These are phyloP conservation scores for Aspergillus bertholletiae DNA, from an alignment of 495 filamentous ascomycete genomes.

Conservation along the genomic window DNA sequence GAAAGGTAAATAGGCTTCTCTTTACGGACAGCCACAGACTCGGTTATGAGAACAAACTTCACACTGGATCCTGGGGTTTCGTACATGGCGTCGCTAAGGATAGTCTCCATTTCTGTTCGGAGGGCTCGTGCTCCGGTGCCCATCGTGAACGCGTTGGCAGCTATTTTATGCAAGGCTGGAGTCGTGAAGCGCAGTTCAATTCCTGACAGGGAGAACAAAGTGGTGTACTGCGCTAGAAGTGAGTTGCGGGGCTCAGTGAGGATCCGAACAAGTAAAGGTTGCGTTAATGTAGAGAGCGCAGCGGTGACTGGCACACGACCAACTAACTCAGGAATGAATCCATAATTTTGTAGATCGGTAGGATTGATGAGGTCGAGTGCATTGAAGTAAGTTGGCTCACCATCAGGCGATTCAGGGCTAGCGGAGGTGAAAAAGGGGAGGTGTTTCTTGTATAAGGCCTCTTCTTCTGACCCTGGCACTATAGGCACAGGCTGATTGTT, in stretches of 20 bases:
- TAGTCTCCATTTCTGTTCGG: constrained; percentile 82
- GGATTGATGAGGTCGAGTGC: constrained; percentile 78
- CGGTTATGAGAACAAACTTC: constrained; percentile 73
- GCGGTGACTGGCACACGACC: constrained; percentile 87
- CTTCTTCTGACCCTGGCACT: constrained; percentile 51
- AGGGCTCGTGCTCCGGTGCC: constrained; percentile 86
- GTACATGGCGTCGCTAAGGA: constrained; percentile 88
- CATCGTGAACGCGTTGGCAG: constrained; percentile 66
- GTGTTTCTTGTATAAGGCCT: constrained; percentile 61
- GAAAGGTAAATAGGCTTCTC: constrained; percentile 60
- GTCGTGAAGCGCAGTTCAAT: constrained; percentile 83
- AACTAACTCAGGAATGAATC: constrained; percentile 92
- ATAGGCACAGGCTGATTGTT: constrained; percentile 44
- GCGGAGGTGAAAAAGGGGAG: constrained; percentile 60
- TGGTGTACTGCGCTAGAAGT: constrained; percentile 78
- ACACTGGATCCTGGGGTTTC: constrained; percentile 73
- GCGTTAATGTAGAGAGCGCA: constrained; percentile 76
- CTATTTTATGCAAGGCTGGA: constrained; percentile 72
- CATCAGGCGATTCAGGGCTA: constrained; percentile 24
- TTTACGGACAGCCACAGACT: constrained; percentile 62
- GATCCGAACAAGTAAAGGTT: constrained; percentile 75
- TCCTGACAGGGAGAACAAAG: constrained; percentile 77
- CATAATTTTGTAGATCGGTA: constrained; percentile 82
- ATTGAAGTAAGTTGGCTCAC: constrained; percentile 58
- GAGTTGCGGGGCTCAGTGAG: constrained; percentile 90